Evolutionary conservation across 2,329 filamentous ascomycete species (phyloP).

Genomic region (Chaetomiaceae sp.): DNA sequence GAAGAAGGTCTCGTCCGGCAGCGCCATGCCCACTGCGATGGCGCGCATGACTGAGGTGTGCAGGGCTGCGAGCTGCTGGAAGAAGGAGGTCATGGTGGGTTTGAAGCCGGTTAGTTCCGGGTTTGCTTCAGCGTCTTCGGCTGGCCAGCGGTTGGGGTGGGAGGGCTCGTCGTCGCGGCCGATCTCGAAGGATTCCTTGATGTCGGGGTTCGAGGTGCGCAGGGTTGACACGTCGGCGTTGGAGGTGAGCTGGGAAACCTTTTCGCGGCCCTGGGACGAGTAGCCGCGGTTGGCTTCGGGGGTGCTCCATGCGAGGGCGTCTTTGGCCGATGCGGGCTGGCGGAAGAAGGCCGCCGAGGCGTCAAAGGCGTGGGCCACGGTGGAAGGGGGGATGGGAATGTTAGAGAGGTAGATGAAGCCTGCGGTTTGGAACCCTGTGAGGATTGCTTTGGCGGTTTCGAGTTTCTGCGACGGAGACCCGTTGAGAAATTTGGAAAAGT

Average conservation of each 20-base stretch:
- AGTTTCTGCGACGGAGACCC: slow-evolving; percentile 57
- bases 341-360: slow-evolving; percentile 68
- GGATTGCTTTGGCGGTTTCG: slow-evolving; percentile 64
- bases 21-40: slow-evolving; percentile 74
- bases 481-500: slow-evolving; percentile 69
- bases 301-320: slow-evolving; percentile 64
- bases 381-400: slow-evolving; percentile 61
- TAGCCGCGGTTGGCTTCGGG: slow-evolving; percentile 72
- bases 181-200: slow-evolving; percentile 64
- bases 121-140: slow-evolving; percentile 35
- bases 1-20: slow-evolving; percentile 65
- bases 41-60: slow-evolving; percentile 78
- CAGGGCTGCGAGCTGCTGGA: slow-evolving; percentile 65
- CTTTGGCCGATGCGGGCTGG: slow-evolving; percentile 58
- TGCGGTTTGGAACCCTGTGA: slow-evolving; percentile 75
- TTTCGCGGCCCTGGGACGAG: slow-evolving; percentile 64
- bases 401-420: slow-evolving; percentile 88
- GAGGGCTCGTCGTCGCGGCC: slow-evolving; percentile 55
- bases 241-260: slow-evolving; percentile 57
- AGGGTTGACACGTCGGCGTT: slow-evolving; percentile 52
- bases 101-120: slow-evolving; percentile 58
- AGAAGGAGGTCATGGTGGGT: slow-evolving; percentile 69
- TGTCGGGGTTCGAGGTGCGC: slow-evolving; percentile 54
- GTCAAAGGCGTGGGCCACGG: slow-evolving; percentile 58
- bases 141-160: slow-evolving; percentile 73